A percentile compares a stretch with the other conserved stretches of the same genome.
Conservation (phyloP, 306 rosid species). For the Inga oerstediana region DNA sequence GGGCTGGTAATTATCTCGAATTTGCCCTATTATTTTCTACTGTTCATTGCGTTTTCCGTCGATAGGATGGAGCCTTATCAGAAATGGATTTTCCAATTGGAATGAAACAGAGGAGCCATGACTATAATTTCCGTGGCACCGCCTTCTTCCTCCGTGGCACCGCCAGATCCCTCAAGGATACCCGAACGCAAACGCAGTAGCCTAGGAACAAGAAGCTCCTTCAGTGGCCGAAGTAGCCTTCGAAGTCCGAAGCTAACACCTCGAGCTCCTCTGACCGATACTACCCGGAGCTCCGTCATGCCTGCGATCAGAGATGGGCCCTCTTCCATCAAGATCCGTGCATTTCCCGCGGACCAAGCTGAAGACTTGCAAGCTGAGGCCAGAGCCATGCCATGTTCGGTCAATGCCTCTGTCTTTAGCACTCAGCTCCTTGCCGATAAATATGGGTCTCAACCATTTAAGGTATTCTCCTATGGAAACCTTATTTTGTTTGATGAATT, state of each 20-base stretch:
- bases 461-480: constrained; percentile 43
- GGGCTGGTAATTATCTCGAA: no score
- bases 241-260: constrained; percentile 4
- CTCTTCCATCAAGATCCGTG: constrained; percentile 24
- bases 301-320: constrained; percentile 37
- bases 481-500: neutral
- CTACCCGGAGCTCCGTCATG: constrained; percentile 33
- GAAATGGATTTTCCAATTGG: neutral
- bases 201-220: constrained; percentile 4
- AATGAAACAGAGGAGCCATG: constrained; percentile 24
- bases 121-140: constrained; percentile 16
- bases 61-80: neutral
- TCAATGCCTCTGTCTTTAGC: constrained; percentile 58
- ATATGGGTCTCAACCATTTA: constrained; percentile 50
- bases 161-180: constrained; percentile 35
- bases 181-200: neutral
- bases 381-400: constrained; percentile 71
- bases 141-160: neutral
- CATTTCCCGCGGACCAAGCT: constrained; percentile 47
- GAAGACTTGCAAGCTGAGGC: constrained; percentile 71
- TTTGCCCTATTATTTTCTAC: no score
- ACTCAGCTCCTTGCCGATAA: constrained; percentile 55
- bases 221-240: constrained; percentile 17
- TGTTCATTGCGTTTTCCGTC: neutral
- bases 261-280: constrained; percentile 48